A percentile compares a stretch with the other conserved stretches of the same genome.
Conservation (phyloP, 306 rosid species). For the Acacia melanoxylon region DNA sequence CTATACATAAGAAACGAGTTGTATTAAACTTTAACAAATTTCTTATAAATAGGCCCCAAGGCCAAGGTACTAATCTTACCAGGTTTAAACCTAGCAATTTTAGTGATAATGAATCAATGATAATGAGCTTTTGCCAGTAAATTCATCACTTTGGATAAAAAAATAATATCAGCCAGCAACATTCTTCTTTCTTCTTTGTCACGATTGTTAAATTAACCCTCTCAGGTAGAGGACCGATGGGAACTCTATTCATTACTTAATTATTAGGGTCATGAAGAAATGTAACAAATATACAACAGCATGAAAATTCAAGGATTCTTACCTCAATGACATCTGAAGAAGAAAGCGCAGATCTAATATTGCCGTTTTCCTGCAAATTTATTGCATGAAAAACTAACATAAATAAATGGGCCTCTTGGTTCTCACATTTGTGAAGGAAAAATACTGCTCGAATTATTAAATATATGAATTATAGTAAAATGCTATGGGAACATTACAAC, state of each 20-base stretch:
- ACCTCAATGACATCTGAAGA: slow-evolving; percentile 85
- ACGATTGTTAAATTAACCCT: neutral
- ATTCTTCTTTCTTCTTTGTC: neutral
- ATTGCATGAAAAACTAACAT: slow-evolving; percentile 17
- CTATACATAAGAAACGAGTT: no score
- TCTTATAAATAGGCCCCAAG: neutral
- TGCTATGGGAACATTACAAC: slow-evolving; percentile 57
- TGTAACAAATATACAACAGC: neutral
- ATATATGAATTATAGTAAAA: neutral
- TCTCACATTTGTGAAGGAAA: neutral
- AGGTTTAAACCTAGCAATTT: neutral
- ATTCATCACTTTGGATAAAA: neutral
- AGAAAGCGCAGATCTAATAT: slow-evolving; percentile 75
- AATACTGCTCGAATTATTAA: neutral
- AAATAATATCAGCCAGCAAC: neutral
- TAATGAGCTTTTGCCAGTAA: neutral
- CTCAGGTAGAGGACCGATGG: neutral
- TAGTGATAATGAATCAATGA: neutral
- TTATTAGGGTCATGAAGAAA: neutral
- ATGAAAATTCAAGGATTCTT: slow-evolving; percentile 21
- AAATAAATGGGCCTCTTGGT: neutral
- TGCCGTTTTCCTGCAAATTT: slow-evolving; percentile 69
- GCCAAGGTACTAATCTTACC: neutral
- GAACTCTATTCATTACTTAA: neutral
- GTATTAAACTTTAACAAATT: neutral